Base-by-base conservation (phyloP, 2,329 filamentous ascomycete species). In the Dactylellina drechsleri region DNA sequence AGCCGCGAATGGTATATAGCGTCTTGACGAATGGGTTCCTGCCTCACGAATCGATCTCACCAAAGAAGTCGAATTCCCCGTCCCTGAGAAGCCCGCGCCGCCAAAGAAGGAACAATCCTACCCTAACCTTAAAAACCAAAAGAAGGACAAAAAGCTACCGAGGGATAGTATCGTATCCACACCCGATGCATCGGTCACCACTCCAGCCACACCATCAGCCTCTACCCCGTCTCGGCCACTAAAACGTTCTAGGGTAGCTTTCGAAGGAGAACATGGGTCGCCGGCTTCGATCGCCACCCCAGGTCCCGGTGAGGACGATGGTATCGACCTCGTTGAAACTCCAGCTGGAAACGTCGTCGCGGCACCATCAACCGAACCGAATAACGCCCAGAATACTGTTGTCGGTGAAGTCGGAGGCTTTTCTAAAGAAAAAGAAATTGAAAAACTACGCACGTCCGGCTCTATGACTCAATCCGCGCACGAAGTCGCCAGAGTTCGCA, bases 381-480 rank as follows among this genome's bases (percentile, higher is more conserved):
- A 60, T 18, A 49, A 20, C 4, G 47, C 47, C 1, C 36, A 10
- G 58, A 36, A 36, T 10, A 10, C 31, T 36, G 4, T 23, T 23
- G 23, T 23, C 23, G 78, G 81, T 41, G 85, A 87, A 80, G 85
- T 82, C 76, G 83, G 84, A 12, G 85, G 86, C 4, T 94, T 92
- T 80, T 90, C 90, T 77, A 88, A 91, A 58, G 92, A 96, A 81
- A 92, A 96, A 77, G 95, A 99, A 82, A 97, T 98, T 68, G 95
- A 99, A 81, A 97, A 97, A 81, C 86, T 99, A 8, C 89, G 95
- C 47, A 97, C 93, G 2, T 92, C 92, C 23, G 96, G 95, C 36
- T 97, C 93, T 76, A 98, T 99, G 95, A 99, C 96, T 10, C 96
- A 99, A 81, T 98, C 98, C 78, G 95, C 96, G 68, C 93, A 94